Base-by-base conservation (phyloP, 176 grass and related monocot genomes). In the Ensete ventricosum region DNA sequence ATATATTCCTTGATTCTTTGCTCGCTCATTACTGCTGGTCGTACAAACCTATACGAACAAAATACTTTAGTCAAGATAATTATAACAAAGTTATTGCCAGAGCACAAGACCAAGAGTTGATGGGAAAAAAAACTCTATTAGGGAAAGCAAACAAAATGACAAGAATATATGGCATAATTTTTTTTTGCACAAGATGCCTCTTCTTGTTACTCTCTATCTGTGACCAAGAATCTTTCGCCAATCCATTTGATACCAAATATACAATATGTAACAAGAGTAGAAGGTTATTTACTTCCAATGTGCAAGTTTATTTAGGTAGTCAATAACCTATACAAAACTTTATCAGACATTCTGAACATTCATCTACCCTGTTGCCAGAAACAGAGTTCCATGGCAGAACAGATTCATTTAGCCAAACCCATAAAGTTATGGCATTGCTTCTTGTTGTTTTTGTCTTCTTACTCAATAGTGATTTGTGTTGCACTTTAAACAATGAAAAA, bases 1-100 rank as follows among this genome's bases (percentile, higher is more conserved):
- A 93, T 93, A 79, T 93, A 98, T 83, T 91, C 85, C 68, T 23
- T 67, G 80, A 88, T 87, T 69, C 88, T 87, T 77, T 89, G 80
- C 62, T 98, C 85, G 65, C 69, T 89, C 90, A 91, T 93, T 72
- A 57, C 71, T 48, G 76, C 91, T 55, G 94, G 94, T 48, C 75
- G 76, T 60, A 93, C 88, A 87, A 93, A 93, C 78, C 94, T 98
- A 78, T 65, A 78, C 78, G 49, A 83, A 22, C 16, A 11, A 3
- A 24, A 50, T 72, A 71, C 55, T 52, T 51, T 64, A 14, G 49
- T 53, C 49, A 86, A 17, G 14, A 54, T 54, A 26, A 48, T 73
- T 50, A 21, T 50, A 29, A 80, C 48, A 5, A 69, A 78, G 43
- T 23, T 73, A 79, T 43, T 43, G 34, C 34, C 34, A 43, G 5